Evolutionary conservation across 768 basidiomycete genomes (phyloP).

Genomic region (Dacryopinax primogenitus): DNA sequence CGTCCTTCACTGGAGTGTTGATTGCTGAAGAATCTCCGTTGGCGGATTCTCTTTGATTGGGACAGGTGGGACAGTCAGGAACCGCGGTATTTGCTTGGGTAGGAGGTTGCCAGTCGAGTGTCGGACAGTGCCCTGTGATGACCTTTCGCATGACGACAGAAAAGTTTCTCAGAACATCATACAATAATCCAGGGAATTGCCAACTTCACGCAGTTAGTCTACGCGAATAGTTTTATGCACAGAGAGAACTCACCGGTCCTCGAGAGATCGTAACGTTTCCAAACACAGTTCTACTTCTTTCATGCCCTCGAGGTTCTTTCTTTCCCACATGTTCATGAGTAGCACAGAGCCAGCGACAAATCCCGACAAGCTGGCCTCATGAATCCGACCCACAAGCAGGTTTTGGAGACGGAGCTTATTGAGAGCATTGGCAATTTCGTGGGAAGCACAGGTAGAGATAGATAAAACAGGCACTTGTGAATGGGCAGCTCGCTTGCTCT

Average conservation of each 20-base stretch:
- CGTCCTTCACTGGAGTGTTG: too few species aligned
- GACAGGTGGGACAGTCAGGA: too few species aligned
- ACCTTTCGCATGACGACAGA: not conserved
- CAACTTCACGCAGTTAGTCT: not conserved
- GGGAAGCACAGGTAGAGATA: not conserved
- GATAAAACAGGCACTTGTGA: not conserved
- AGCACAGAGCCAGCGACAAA: not conserved
- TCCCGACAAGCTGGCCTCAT: not conserved
- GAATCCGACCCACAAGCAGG: not conserved
- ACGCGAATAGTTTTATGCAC: not conserved
- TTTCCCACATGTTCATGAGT: not conserved
- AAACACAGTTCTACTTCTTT: not conserved
- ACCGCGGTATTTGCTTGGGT: too few species aligned
- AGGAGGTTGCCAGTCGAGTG: too few species aligned
- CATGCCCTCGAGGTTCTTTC: not conserved
- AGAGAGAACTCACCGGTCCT: not conserved
- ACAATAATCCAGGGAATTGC: not conserved
- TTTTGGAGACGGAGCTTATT: not conserved
- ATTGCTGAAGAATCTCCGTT: too few species aligned
- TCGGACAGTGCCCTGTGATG: not conserved
- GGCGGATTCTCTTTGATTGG: too few species aligned
- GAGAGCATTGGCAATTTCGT: not conserved
- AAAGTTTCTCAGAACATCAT: not conserved
- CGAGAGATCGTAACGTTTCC: not conserved
- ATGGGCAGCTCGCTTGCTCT: not conserved